Percentiles rank a stretch among this genome's conserved stretches.
Evolutionary conservation across 148 eudicot species (phyloP).

Genomic region (Tetragonia tetragonoides): DNA sequence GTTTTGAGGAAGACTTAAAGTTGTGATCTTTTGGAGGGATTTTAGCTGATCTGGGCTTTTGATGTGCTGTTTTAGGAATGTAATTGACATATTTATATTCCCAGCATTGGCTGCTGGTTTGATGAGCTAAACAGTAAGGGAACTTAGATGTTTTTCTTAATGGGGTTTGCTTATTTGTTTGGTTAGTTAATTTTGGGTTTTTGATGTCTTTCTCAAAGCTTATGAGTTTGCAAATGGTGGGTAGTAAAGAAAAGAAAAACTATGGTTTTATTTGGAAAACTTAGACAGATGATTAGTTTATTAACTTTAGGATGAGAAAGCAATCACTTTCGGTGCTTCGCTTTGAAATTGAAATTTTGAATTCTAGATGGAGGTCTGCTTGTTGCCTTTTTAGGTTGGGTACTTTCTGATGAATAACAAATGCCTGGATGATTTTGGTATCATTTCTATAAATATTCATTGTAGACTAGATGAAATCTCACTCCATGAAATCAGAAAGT

Average conservation of each 20-base stretch:
- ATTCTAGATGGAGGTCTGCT: not conserved
- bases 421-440: slow-evolving; percentile 1
- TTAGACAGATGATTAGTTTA: not conserved
- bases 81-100: not conserved
- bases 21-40: not conserved
- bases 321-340: not conserved
- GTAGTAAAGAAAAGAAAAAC: no score
- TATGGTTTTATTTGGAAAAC: not conserved
- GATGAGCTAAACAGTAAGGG: not conserved
- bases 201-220: not conserved
- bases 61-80: not conserved
- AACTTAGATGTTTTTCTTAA: not conserved
- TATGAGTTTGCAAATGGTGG: not conserved
- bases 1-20: not conserved
- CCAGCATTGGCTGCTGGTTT: not conserved
- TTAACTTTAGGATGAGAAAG: not conserved
- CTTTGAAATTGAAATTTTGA: not conserved
- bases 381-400: not conserved
- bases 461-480: not conserved
- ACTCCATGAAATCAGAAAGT: no score
- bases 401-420: not conserved
- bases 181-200: not conserved
- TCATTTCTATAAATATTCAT: not conserved
- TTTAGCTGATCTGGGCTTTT: not conserved
- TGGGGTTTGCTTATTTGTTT: not conserved